These are phyloP conservation scores for Pyrenula aspistea DNA, from an alignment of 495 filamentous ascomycete species.

Conservation along the genomic window DNA sequence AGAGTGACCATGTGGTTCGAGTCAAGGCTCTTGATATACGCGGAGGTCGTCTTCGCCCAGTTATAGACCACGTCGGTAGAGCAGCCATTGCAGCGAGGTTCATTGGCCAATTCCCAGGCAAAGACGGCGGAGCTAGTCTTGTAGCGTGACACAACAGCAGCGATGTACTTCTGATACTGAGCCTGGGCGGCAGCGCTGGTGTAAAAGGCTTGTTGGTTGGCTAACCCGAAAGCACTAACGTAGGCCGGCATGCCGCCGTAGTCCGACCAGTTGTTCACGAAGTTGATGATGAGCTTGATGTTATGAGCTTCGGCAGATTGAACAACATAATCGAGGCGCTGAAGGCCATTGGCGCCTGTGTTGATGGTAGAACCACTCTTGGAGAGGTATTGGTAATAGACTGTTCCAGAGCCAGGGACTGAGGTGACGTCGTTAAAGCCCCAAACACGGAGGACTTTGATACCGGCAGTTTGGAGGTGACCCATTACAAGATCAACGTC, in stretches of 20 bases:
- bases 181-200: slow-evolving; percentile 39
- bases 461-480: slow-evolving; percentile 36
- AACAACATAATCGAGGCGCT: slow-evolving; percentile 57
- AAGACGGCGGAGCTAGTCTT: slow-evolving; percentile 44
- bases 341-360: slow-evolving; percentile 51
- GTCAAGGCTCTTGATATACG: slow-evolving; percentile 55
- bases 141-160: slow-evolving; percentile 50
- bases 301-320: slow-evolving; percentile 41
- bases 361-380: slow-evolving; percentile 47
- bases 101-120: slow-evolving; percentile 63
- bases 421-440: slow-evolving; percentile 55
- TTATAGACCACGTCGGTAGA: slow-evolving; percentile 41
- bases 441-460: slow-evolving; percentile 62
- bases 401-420: slow-evolving; percentile 30
- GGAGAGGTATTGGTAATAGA: slow-evolving; percentile 49
- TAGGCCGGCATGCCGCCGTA: slow-evolving; percentile 59
- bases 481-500: slow-evolving; percentile 50
- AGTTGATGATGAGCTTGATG: slow-evolving; percentile 47
- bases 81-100: slow-evolving; percentile 56
- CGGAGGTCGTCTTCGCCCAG: slow-evolving; percentile 47
- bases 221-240: slow-evolving; percentile 48
- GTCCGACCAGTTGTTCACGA: slow-evolving; percentile 49
- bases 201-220: slow-evolving; percentile 39
- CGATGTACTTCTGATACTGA: slow-evolving; percentile 51
- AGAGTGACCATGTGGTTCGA: slow-evolving; percentile 54